Evolutionary conservation across 2,329 filamentous ascomycete genomes (phyloP).

Genomic region (Aspergillus versicolor): DNA sequence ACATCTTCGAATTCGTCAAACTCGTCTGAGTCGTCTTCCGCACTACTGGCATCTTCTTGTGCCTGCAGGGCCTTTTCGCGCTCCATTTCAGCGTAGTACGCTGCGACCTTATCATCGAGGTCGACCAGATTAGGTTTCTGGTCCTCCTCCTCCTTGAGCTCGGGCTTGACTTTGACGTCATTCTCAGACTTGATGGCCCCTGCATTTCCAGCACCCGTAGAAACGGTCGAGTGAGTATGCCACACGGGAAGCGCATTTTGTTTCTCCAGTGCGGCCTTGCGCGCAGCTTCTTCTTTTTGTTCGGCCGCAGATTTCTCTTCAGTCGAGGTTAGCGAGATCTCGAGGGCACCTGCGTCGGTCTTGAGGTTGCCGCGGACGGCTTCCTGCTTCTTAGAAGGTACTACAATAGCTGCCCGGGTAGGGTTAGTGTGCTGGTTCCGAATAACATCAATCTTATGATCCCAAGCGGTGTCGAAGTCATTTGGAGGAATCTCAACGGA

Average conservation of each 20-base stretch:
- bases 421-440: conserved; percentile 45
- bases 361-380: conserved; percentile 43
- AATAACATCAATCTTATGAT: conserved; percentile 47
- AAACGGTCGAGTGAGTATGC: conserved; percentile 53
- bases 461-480: conserved; percentile 51
- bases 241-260: conserved; percentile 54
- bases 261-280: conserved; percentile 50
- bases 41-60: conserved; percentile 41
- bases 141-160: conserved; percentile 46
- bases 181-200: conserved; percentile 31
- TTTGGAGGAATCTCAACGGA: conserved; percentile 48
- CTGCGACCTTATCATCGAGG: conserved; percentile 47
- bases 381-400: conserved; percentile 39
- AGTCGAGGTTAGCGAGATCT: conserved; percentile 50
- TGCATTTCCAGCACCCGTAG: conserved; percentile 25
- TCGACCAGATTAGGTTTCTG: conserved; percentile 42
- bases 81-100: conserved; percentile 48
- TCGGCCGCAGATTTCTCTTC: conserved; percentile 52
- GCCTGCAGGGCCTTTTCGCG: conserved; percentile 43
- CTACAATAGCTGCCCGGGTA: conserved; percentile 40
- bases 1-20: conserved; percentile 49
- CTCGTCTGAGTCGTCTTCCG: conserved; percentile 41
- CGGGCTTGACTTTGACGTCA: conserved; percentile 36
- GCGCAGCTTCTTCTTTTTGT: conserved; percentile 47
- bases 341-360: conserved; percentile 45